Base-by-base conservation (phyloP, 176 grass and related monocot genomes). In the Pontederia paniculata region DNA sequence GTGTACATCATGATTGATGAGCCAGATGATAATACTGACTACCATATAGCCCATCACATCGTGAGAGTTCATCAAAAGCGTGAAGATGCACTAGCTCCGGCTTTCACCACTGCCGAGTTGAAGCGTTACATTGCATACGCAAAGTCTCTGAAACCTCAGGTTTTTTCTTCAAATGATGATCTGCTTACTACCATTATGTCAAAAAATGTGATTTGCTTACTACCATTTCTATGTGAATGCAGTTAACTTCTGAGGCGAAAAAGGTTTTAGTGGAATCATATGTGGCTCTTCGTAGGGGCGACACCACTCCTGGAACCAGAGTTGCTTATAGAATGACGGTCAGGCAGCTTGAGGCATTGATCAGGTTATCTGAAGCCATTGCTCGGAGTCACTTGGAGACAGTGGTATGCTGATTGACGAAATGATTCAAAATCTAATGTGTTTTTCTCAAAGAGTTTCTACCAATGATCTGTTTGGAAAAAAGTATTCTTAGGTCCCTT, bases 1-100 rank as follows among this genome's bases (percentile, higher is more conserved):
- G 93, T 98, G 41, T 98, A 98, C 77, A 90, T 98, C 66, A 98
- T 98, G 93, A 91, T 98, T 1, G 93, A 98, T 72, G 93, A 98
- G 57, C 93, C 93, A 56, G 93, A 98, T 51, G 93, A 98, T 73
- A 98, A 75, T 63, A 98, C 80, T 48, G 93, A 98, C 57, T 98
- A 98, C 72, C 80, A 98, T 63, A 91, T 98, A 66, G 93, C 93
- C 70, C 86, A 98, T 77, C 93, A 98, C 69, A 91, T 98, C 52
- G 86, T 98, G 74, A 86, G 93, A 74, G 86, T 98, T 66, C 93
- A 88, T 84, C 93, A 98, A 63, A 98, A 88, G 74, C 75, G 69
- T 18, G 93, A 91, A 74, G 83, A 90, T 70, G 93, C 93, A 54
- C 86, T 98, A 54, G 74, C 93, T 45, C 93, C 86, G 41, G 71